Conservation (phyloP, 345 rosid genomes). For the Ceriops decandra region DNA sequence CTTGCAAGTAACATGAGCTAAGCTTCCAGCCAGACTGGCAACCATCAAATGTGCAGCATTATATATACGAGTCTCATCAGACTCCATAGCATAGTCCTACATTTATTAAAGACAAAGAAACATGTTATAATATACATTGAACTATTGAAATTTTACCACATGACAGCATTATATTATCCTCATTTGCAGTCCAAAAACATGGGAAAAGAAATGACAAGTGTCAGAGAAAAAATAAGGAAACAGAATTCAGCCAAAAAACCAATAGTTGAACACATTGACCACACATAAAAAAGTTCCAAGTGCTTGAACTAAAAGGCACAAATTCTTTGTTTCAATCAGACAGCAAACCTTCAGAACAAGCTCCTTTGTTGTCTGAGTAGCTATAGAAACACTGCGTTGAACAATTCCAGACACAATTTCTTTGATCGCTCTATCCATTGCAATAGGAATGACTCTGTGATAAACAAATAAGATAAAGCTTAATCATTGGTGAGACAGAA, state of each 20-base stretch:
- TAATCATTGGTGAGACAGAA: neutral
- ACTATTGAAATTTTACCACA: neutral
- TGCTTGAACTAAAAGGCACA: neutral
- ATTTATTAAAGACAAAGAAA: neutral
- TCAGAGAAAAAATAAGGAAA: neutral
- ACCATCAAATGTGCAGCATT: constrained; percentile 98
- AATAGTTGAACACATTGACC: neutral
- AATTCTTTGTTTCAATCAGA: constrained; percentile 9
- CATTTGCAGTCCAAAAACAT: neutral
- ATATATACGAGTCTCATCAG: constrained; percentile 84
- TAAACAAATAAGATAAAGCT: neutral
- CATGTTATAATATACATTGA: neutral
- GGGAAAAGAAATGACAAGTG: neutral
- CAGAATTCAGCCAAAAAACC: neutral
- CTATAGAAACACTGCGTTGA: constrained; percentile 97
- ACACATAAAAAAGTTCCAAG: constrained; percentile 13
- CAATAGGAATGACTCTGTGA: constrained; percentile 79
- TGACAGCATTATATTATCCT: no score
- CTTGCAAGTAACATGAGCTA: constrained; percentile 99
- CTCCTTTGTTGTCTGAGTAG: constrained; percentile 96
- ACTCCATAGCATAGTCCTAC: constrained; percentile 90
- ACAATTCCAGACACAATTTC: constrained; percentile 88
- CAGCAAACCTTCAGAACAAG: constrained; percentile 84
- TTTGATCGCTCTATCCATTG: constrained; percentile 93
- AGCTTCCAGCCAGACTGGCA: constrained; percentile 98